Conservation (phyloP, 192 early-diverging fungal species). For the Borealophlyctis nickersoniae region DNA sequence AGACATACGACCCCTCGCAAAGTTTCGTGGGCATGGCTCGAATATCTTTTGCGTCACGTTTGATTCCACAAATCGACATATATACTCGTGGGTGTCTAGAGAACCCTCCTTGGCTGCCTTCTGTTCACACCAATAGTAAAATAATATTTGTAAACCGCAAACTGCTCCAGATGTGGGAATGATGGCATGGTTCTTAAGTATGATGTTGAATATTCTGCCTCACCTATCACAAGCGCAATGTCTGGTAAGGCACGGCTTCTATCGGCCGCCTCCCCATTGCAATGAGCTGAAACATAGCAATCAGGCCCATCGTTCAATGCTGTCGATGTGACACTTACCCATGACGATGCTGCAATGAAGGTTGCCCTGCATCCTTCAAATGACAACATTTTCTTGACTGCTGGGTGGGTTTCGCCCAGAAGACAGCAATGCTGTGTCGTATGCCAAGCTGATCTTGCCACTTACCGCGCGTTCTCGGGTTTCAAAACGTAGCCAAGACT, state of each 20-base stretch:
- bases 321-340: slow-evolving; percentile 3
- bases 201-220: slow-evolving; percentile 3
- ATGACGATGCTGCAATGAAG: slow-evolving; percentile 11
- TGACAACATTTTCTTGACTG: slow-evolving; percentile 15
- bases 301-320: neutral
- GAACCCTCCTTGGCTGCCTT: no score
- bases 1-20: neutral
- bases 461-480: neutral
- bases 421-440: neutral
- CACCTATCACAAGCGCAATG: slow-evolving; percentile 6
- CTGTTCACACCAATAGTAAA: no score
- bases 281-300: no score
- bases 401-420: slow-evolving; percentile 16
- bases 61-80: slow-evolving; percentile 2
- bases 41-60: slow-evolving; percentile 21
- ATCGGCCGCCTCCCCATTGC: neutral
- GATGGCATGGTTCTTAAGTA: slow-evolving; percentile 22
- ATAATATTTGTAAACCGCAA: no score
- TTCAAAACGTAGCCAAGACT: neutral
- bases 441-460: neutral
- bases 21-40: slow-evolving; percentile 8
- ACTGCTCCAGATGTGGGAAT: slow-evolving; percentile 15
- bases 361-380: slow-evolving; percentile 6
- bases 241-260: neutral
- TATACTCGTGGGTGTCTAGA: slow-evolving; percentile 15